These are phyloP conservation scores for Biscutella laevigata DNA, from an alignment of 441 rosid genomes.

Conservation along the genomic window DNA sequence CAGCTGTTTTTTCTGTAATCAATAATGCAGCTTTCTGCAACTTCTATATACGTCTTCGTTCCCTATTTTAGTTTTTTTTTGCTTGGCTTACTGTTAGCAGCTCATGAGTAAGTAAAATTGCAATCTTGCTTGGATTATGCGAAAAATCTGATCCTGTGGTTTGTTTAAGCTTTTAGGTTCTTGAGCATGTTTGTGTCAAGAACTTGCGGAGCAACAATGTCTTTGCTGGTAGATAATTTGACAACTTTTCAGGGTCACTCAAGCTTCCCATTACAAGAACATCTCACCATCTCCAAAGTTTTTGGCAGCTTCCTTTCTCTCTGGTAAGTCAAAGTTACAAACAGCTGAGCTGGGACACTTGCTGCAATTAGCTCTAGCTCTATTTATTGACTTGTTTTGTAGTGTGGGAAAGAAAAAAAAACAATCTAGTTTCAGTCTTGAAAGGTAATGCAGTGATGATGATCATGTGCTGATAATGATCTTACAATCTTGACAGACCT, in stretches of 20 bases:
- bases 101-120: neutral
- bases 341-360: conserved; percentile 13
- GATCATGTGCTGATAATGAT: too few species aligned
- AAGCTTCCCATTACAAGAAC: conserved; percentile 4
- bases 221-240: neutral
- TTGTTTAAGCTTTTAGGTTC: neutral
- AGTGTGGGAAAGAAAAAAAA: neutral
- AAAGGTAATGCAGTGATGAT: neutral
- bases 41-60: conserved; percentile 7
- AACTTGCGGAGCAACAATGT: neutral
- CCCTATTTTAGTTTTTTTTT: conserved; percentile 7
- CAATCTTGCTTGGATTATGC: neutral
- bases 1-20: conserved; percentile 11
- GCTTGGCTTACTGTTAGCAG: neutral
- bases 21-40: conserved; percentile 24
- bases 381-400: neutral
- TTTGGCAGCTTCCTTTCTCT: conserved; percentile 8
- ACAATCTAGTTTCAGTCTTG: neutral
- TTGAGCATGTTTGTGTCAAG: neutral
- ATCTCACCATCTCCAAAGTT: neutral
- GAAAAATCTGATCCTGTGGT: neutral
- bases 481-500: too few species aligned
- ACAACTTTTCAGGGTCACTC: conserved; percentile 13
- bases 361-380: neutral
- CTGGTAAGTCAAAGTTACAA: conserved; percentile 15